Base-by-base conservation (phyloP, 108 stramenopile species). In the Schizochytrium sp. region DNA sequence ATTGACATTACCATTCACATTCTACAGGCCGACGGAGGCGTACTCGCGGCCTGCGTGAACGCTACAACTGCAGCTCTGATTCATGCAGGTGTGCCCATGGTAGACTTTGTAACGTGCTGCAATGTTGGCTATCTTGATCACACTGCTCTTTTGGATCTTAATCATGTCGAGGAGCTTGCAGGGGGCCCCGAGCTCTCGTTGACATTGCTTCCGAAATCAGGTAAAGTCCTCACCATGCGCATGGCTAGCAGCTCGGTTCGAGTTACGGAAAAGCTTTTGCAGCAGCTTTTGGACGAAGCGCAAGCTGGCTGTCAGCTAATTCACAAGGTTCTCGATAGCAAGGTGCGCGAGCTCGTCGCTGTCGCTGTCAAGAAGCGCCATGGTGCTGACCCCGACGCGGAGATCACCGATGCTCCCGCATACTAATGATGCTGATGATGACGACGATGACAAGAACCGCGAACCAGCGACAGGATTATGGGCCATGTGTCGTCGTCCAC, bases 11-110 rank as follows among this genome's bases (percentile, higher is more conserved):
- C 21, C 5, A 23, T 90, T 5, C 88, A 60, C 5, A 83, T 91
- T 21, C 18, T 89, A 4, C 89, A 92, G 57, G 71, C 87, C 34
- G 93, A 93, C 89, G 93, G 93, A 5, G 87, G 89, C 8, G 87
- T 41, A 44, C 88, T 93, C 16, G 89, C 90, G 21, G 57, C 69
- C 28, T 23, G 58, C 59, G 71, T 92, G 69, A 93, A 93, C 89
- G 93, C 92, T 14, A 91, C 91, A 4, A 41, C 89, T 23, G 90
- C 92, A n/a, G 93, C 93, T 4, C 47, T 93, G 14, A 28, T 91
- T 34, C 92, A 93, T n/a, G 93, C 93, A 58, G 93, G 93, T 28
- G 58, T 93, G 12, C 90, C 92, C 41, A 91, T 93, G 92, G 25
- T n/a, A 10, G 93, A 92, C 60, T 83, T 91, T 44, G 91, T 91